Evolutionary conservation across 139 green algal genomes (phyloP), one percentile per base, ranked within the genome.

Genomic region (Yamagishiella unicocca): DNA sequence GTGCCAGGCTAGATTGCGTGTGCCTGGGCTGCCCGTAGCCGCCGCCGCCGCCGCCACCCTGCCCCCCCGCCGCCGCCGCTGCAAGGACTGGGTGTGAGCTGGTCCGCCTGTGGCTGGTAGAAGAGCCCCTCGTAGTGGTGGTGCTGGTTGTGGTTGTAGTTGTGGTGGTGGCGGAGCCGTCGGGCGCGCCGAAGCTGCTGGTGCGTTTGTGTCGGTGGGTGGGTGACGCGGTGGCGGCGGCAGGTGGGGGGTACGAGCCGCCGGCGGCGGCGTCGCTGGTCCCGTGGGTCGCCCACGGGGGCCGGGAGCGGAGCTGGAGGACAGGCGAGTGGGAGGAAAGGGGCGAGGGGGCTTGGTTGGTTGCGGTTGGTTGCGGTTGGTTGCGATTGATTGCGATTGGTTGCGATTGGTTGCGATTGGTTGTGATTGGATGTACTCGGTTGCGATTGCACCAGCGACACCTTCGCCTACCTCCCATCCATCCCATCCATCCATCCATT

Each of bases 61-160:
- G 46, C 70, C 1, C 37, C 31, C 6, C 4, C 37, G 66, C 31
- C 66, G 66, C 31, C n/a, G 31, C 66, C 1, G 33, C 3, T 14
- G 17, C 35, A 43, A 74, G 19, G 21, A 45, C 55, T 17, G 79
- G 79, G 40, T 85, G 79, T 2, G 79, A 85, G 17, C 37, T 46
- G 10, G 79, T 64, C 4, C 79, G 79, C 0, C 79, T 40, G 62
- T 85, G 79, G 14, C 54, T 54, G 50, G n/a, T n/a, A n/a, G n/a
- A n/a, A n/a, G n/a, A n/a, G n/a, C n/a, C n/a, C n/a, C 50, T 17
- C 14, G 50, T 58, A 58, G 50, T 17, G 17, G n/a, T n/a, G 50
- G 14, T 25, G 50, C 50, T 58, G 50, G 14, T 25, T 58, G 50
- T 25, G 50, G 17, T 12, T 12, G 50, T 17, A 58, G 50, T 17